phyloP scores from a whole-genome alignment of 2,329 filamentous ascomycete genomes.

The Leptographium flavum region DNA sequence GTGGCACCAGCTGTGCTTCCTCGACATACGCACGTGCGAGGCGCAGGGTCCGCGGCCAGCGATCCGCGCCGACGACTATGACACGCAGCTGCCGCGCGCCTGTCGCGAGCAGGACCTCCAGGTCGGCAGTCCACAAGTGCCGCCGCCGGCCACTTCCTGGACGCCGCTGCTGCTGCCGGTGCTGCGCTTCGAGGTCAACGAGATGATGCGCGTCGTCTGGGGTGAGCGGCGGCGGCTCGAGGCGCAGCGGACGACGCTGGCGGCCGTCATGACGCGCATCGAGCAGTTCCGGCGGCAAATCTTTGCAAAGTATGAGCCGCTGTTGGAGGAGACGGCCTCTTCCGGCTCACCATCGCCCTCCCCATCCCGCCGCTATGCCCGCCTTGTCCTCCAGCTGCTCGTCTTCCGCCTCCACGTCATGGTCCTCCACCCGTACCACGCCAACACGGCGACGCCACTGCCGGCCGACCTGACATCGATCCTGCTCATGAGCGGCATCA shows the following conservation, averaged over 20 bases:
- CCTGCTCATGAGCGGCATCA: slow-evolving; percentile 44
- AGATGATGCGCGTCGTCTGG: slow-evolving; percentile 59
- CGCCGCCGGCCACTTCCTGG: slow-evolving; percentile 36
- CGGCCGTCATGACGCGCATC: slow-evolving; percentile 50
- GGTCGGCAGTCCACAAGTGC: slow-evolving; percentile 20
- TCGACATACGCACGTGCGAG: slow-evolving; percentile 63
- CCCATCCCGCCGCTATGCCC: slow-evolving; percentile 46
- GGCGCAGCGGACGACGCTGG: slow-evolving; percentile 44
- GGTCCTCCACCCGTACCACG: slow-evolving; percentile 53
- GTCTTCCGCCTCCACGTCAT: slow-evolving; percentile 50
- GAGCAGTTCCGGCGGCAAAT: slow-evolving; percentile 53
- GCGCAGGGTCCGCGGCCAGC: slow-evolving; percentile 57
- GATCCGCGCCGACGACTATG: slow-evolving; percentile 61
- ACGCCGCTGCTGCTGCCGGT: slow-evolving; percentile 54
- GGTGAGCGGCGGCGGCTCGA: slow-evolving; percentile 53
- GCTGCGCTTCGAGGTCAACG: slow-evolving; percentile 58
- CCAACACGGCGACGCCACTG: slow-evolving; percentile 30
- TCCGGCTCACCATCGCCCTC: background rate
- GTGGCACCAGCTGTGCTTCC: slow-evolving; percentile 66
- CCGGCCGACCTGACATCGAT: slow-evolving; percentile 50
- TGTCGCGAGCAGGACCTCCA: slow-evolving; percentile 52
- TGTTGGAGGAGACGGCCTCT: slow-evolving; percentile 38
- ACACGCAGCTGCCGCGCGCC: slow-evolving; percentile 58
- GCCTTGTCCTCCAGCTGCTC: slow-evolving; percentile 50
- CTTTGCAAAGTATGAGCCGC: slow-evolving; percentile 48